These are phyloP conservation scores for Serendipita indica DNA, from an alignment of 768 basidiomycete genomes.

Conservation along the genomic window DNA sequence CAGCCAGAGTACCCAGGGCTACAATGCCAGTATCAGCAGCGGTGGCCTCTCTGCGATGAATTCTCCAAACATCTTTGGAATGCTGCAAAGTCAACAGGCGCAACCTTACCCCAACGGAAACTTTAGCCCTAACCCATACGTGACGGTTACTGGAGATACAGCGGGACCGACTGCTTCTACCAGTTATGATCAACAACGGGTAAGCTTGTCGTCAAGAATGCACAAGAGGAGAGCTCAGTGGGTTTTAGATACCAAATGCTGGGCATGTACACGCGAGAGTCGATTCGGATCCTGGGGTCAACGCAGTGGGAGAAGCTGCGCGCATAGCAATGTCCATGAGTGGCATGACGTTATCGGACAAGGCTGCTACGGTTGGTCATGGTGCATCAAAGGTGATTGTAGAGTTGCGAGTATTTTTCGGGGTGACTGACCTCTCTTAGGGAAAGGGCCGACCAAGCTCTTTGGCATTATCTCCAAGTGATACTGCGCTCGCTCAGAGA, in stretches of 20 bases:
- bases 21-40: conserved; percentile 4
- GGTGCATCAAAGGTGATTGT: neutral
- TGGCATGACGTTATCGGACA: neutral
- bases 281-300: neutral
- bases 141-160: neutral
- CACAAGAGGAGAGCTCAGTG: neutral
- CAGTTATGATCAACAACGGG: neutral
- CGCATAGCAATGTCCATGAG: neutral
- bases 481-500: conserved; percentile 37
- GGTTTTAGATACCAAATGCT: neutral
- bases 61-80: conserved; percentile 1
- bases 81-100: neutral
- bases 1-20: conserved; percentile 2
- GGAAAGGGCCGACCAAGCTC: neutral
- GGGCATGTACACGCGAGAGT: neutral
- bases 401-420: neutral
- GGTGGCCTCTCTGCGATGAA: neutral
- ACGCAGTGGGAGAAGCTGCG: neutral
- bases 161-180: neutral
- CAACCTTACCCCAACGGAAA: neutral
- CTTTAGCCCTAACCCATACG: neutral
- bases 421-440: neutral
- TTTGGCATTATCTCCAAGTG: conserved; percentile 45
- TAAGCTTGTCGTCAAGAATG: neutral
- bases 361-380: neutral